These are phyloP conservation scores for Sugiyamaella japonica DNA, from an alignment of 1,139 yeast genomes.

Conservation along the genomic window DNA sequence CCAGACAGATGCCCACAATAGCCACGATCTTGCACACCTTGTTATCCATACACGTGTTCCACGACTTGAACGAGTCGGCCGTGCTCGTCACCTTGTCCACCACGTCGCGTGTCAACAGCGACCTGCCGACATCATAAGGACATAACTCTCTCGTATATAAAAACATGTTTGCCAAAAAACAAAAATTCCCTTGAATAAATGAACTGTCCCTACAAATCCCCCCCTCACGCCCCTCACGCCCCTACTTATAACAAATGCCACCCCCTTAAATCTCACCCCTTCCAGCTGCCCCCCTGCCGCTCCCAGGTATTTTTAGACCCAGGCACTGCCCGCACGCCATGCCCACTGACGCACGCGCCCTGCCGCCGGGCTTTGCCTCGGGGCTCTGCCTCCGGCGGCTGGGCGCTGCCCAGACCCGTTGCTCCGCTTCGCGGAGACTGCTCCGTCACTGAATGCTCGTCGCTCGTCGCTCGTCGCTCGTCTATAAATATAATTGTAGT, in stretches of 20 bases:
- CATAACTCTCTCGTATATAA: conserved; percentile 11
- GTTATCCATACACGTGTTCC: conserved; percentile 83
- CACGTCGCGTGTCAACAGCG: conserved; percentile 16
- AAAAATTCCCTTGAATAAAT: no score
- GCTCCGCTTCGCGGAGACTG: no score
- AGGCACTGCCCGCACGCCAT: background rate
- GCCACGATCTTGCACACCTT: conserved; percentile 73
- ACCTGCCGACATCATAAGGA: conserved; percentile 5
- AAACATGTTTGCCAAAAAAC: conserved; percentile 13
- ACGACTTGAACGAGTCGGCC: conserved; percentile 51
- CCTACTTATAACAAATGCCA: background rate
- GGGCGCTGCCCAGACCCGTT: background rate
- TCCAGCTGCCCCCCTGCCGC: background rate
- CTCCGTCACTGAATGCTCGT: no score
- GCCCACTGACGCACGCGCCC: no score
- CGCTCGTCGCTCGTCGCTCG: no score
- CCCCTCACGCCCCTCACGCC: no score
- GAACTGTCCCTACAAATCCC: no score
- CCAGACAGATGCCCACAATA: conserved; percentile 70
- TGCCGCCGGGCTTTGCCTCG: background rate
- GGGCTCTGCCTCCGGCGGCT: no score
- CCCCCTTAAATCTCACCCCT: background rate
- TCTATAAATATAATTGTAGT: no score
- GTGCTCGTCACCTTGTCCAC: background rate
- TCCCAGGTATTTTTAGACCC: background rate